These are phyloP conservation scores for Monosporozyma yasuniensis DNA, from an alignment of 805 yeast genomes.

Conservation along the genomic window DNA sequence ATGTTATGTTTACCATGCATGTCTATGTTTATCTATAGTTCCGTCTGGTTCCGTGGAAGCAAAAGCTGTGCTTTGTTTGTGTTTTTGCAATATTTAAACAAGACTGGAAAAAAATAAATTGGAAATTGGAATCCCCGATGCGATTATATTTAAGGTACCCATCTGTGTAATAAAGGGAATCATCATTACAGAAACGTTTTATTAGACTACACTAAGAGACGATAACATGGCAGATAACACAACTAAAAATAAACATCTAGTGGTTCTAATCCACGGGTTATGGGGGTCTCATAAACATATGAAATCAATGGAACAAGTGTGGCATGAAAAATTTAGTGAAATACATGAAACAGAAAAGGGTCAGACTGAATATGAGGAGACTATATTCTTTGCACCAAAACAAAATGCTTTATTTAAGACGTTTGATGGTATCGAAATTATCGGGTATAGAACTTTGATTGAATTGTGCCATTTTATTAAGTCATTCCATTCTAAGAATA, in stretches of 20 bases:
- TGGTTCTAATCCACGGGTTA: conserved; percentile 70
- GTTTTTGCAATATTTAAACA: background rate
- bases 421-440: conserved; percentile 73
- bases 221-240: background rate
- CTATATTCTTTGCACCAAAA: conserved; percentile 40
- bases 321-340: conserved; percentile 30
- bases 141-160: no score
- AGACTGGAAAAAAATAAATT: no score
- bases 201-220: no score
- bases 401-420: conserved; percentile 66
- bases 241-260: conserved; percentile 39
- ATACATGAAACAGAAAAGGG: background rate
- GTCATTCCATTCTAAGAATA: conserved; percentile 19
- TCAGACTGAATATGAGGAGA: conserved; percentile 32
- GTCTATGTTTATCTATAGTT: background rate
- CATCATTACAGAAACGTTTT: no score
- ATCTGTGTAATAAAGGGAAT: no score
- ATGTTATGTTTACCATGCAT: background rate
- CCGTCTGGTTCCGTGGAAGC: background rate
- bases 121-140: no score
- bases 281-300: conserved; percentile 63
- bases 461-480: conserved; percentile 48
- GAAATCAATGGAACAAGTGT: conserved; percentile 36
- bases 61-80: background rate
- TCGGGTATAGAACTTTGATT: conserved; percentile 59